phyloP scores from a whole-genome alignment of 768 basidiomycete species.

The Agaricus sinodeliciosus region DNA sequence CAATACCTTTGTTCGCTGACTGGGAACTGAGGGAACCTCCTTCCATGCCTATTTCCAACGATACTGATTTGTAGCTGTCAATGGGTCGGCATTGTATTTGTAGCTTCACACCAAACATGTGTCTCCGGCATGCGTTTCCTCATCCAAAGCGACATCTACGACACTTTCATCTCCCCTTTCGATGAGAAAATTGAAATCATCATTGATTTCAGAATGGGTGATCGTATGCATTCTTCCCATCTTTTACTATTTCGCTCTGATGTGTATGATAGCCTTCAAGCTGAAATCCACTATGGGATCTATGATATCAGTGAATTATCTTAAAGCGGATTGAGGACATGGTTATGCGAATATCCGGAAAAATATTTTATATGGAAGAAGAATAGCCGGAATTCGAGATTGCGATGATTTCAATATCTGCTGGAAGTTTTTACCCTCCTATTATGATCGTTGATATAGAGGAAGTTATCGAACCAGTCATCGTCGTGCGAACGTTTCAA shows the following conservation, averaged over 20 bases:
- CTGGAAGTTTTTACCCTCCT: constrained; percentile 74
- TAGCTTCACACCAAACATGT: constrained; percentile 87
- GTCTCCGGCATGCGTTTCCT: constrained; percentile 87
- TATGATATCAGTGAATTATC: constrained; percentile 61
- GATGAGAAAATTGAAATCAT: constrained; percentile 59
- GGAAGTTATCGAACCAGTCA: constrained; percentile 84
- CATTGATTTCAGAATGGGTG: constrained; percentile 63
- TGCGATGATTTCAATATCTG: constrained; percentile 70
- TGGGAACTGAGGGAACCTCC: constrained; percentile 1
- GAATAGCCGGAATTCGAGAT: constrained; percentile 53
- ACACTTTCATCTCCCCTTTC: constrained; percentile 57
- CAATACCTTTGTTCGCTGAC: neutral
- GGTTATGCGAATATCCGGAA: constrained; percentile 38
- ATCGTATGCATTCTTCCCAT: constrained; percentile 42
- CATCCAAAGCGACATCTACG: constrained; percentile 63
- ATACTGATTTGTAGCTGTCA: constrained; percentile 75
- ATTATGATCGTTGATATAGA: constrained; percentile 62
- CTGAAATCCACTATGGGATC: constrained; percentile 73
- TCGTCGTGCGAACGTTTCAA: constrained; percentile 47
- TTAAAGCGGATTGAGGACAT: constrained; percentile 59
- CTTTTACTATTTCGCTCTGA: neutral
- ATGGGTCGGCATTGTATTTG: constrained; percentile 81
- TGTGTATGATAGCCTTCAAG: constrained; percentile 49
- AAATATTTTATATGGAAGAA: constrained; percentile 57
- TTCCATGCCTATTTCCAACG: constrained; percentile 73